Evolutionary conservation across 495 filamentous ascomycete genomes (phyloP).

Genomic region (Annulohypoxylon stygium): DNA sequence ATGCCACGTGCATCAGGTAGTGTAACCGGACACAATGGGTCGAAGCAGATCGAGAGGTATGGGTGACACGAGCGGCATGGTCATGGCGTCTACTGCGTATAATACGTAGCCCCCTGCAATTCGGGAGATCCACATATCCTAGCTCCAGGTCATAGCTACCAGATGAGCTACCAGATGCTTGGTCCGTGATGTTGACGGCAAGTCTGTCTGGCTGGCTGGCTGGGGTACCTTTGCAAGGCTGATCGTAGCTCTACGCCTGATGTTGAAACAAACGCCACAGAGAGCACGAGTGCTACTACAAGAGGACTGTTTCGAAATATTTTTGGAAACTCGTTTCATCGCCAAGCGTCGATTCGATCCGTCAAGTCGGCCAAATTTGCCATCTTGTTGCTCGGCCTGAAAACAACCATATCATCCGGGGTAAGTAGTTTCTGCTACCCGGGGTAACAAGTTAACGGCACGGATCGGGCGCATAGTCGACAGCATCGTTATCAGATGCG

Average conservation of each 20-base stretch:
- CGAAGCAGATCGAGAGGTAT: slow-evolving; percentile 5
- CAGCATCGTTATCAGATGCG: slow-evolving; percentile 1
- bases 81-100: slow-evolving; percentile 8
- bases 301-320: slow-evolving; percentile 32
- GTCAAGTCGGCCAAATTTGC: not conserved
- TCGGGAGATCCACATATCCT: slow-evolving; percentile 26
- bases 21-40: slow-evolving; percentile 37
- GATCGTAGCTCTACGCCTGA: slow-evolving; percentile 12
- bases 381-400: not conserved
- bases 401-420: slow-evolving; percentile 8
- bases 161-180: not conserved
- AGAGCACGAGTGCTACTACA: slow-evolving; percentile 5
- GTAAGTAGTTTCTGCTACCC: not conserved
- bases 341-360: not conserved
- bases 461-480: not conserved
- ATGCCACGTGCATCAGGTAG: slow-evolving; percentile 37
- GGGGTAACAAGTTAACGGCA: not conserved
- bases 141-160: slow-evolving; percentile 5
- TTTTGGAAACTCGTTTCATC: slow-evolving; percentile 28
- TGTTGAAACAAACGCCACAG: slow-evolving; percentile 20
- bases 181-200: not conserved
- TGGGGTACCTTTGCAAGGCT: not conserved
- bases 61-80: slow-evolving; percentile 3
- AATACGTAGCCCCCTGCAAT: slow-evolving; percentile 20
- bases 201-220: not conserved